Conservation (phyloP, 1,139 yeast genomes). For the Debaryomyces coudertii region DNA sequence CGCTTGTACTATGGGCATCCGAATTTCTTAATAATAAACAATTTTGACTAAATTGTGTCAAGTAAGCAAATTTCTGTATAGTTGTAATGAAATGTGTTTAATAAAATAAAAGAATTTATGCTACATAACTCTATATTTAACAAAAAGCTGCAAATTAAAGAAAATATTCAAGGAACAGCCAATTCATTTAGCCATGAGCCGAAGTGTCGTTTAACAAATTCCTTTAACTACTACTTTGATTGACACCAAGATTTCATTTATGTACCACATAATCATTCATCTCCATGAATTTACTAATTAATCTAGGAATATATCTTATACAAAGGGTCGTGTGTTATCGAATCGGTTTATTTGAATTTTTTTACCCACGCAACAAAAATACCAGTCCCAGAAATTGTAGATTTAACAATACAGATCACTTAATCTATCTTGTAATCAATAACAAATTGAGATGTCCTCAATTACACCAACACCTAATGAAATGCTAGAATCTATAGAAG, state of each 20-base stretch:
- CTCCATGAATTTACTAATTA: no score
- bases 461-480: neutral
- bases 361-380: conserved; percentile 1
- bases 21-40: no score
- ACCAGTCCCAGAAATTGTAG: neutral
- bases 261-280: no score
- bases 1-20: no score
- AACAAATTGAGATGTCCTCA: conserved; percentile 3
- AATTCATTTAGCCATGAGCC: neutral
- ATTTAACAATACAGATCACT: neutral
- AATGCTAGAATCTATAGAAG: neutral
- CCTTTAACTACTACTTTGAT: no score
- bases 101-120: no score
- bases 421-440: neutral
- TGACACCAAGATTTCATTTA: no score
- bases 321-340: neutral
- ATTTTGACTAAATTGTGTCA: no score
- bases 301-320: no score
- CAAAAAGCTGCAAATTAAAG: neutral
- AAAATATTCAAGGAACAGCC: neutral
- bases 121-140: neutral
- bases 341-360: neutral
- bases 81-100: no score
- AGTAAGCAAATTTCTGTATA: no score
- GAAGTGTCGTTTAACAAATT: neutral